Base-by-base conservation (phyloP, 345 rosid species). In the Turnera subulata region DNA sequence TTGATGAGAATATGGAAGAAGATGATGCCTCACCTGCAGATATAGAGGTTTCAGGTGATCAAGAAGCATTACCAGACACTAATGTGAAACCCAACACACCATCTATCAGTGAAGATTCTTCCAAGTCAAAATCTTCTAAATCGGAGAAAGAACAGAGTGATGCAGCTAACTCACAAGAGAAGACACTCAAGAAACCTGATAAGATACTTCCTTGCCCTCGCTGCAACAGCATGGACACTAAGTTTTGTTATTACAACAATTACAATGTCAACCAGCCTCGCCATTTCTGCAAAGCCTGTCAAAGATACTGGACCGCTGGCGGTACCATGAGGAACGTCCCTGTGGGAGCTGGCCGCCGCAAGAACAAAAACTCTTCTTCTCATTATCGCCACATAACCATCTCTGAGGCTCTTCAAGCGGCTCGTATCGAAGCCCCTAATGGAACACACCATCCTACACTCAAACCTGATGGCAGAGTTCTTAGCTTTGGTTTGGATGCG, bases 361-460 rank as follows among this genome's bases (percentile, higher is more conserved):
- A 68, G 66, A 68, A 61, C 29, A 68, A 68, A 61, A 61, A 61
- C 50, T 61, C 72, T 29, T 43, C 66, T 11, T 60, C 72, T 4
- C 62, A 61, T 40, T 68, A 68, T 56, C 55, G 66, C 1, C 72
- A 68, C 19, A 61, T 68, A 61, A 61, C 72, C 35, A 61, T 68
- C 59, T 82, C 71, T 2, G 97, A 87, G 65, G 86, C 84, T 21
- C 80, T 83, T 18, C 78, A 81, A 46, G 88, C 82, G 18, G 83
- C 94, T 21, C 63, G 76, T 55, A 75, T 76, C 4, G 87, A 84
- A 44, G 50, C 58, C 9, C 55, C 62, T 26, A 65, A 32, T 45
- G 61, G 61, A 26, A 24, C 38, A 15, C 44, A 58, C 53, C 52
- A 21, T 10, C 69, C 52, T 20, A 52, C 58, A 6, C 6, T 57